Percentiles rank a stretch among this genome's conserved stretches.
phyloP scores from a whole-genome alignment of 352 stramenopile genomes.

The Globisporangium spiculum region DNA sequence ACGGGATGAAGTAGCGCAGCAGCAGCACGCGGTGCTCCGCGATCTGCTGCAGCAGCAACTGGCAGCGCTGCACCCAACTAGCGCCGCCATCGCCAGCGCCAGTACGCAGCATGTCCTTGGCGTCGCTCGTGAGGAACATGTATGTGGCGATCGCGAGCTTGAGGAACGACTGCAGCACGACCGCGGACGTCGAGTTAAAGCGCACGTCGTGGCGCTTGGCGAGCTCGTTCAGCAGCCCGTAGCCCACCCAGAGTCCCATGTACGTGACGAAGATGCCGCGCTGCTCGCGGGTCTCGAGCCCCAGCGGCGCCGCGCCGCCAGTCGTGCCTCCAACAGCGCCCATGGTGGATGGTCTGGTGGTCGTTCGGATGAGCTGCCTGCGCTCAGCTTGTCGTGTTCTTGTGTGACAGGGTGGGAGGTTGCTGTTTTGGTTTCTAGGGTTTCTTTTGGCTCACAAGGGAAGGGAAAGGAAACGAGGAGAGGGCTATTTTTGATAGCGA shows the following conservation, averaged over 20 bases:
- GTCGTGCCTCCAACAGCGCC: not conserved
- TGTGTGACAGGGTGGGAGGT: not conserved
- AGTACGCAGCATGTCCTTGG: slow-evolving; percentile 11
- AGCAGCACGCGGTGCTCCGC: slow-evolving; percentile 42
- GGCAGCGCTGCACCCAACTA: slow-evolving; percentile 24
- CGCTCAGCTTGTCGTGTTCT: not conserved
- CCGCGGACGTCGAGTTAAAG: slow-evolving; percentile 75
- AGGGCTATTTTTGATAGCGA: not conserved
- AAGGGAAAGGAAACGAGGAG: not conserved
- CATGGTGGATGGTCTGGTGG: not conserved
- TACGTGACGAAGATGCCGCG: slow-evolving; percentile 76
- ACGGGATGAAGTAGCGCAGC: slow-evolving; percentile 71
- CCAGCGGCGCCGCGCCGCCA: slow-evolving; percentile 36
- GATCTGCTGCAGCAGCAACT: slow-evolving; percentile 36
- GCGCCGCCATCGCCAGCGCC: slow-evolving; percentile 8
- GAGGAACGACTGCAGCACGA: slow-evolving; percentile 72
- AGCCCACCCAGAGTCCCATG: slow-evolving; percentile 75
- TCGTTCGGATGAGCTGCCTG: not conserved
- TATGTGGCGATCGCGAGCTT: slow-evolving; percentile 67
- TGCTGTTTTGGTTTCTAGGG: not conserved
- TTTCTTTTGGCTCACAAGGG: not conserved
- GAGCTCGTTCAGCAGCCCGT: slow-evolving; percentile 76
- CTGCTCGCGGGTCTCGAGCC: slow-evolving; percentile 71
- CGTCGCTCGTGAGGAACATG: slow-evolving; percentile 65
- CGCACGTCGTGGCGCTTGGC: slow-evolving; percentile 60